These are phyloP conservation scores for Caryopteris hybrid DNA, from an alignment of 305 asterid genomes.

Conservation along the genomic window DNA sequence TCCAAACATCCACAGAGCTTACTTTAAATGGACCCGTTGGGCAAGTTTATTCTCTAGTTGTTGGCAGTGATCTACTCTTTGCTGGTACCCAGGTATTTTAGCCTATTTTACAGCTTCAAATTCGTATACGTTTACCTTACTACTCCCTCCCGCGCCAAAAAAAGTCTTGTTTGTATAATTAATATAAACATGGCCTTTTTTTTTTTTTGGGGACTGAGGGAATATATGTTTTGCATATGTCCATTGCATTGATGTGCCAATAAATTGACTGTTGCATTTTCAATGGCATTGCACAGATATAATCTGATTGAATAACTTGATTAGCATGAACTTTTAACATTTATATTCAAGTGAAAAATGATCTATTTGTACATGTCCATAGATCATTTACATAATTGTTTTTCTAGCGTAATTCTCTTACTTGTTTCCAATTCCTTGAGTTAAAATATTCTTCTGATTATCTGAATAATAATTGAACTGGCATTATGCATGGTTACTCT, in stretches of 20 bases:
- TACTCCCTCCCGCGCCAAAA: too few relatives aligned
- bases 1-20: conserved; percentile 74
- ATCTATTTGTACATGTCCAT: not conserved
- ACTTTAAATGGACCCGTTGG: conserved; percentile 90
- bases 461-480: not conserved
- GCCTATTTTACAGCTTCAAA: conserved; percentile 9
- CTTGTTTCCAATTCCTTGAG: conserved; percentile 2
- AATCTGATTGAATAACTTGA: not conserved
- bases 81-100: conserved; percentile 83
- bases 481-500: not conserved
- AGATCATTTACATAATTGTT: not conserved
- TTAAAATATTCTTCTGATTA: not conserved
- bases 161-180: too few relatives aligned
- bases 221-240: not conserved
- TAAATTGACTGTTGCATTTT: conserved; percentile 2
- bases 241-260: not conserved
- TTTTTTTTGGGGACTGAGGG: too few relatives aligned
- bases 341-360: not conserved
- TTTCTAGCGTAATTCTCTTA: not conserved
- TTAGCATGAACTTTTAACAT: not conserved
- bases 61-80: conserved; percentile 76
- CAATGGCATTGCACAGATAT: not conserved
- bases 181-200: too few relatives aligned
- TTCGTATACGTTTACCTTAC: not conserved
- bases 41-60: conserved; percentile 87